Evolutionary conservation across 1,284 basidiomycete species (phyloP).

Genomic region (Heterobasidion parviporum): DNA sequence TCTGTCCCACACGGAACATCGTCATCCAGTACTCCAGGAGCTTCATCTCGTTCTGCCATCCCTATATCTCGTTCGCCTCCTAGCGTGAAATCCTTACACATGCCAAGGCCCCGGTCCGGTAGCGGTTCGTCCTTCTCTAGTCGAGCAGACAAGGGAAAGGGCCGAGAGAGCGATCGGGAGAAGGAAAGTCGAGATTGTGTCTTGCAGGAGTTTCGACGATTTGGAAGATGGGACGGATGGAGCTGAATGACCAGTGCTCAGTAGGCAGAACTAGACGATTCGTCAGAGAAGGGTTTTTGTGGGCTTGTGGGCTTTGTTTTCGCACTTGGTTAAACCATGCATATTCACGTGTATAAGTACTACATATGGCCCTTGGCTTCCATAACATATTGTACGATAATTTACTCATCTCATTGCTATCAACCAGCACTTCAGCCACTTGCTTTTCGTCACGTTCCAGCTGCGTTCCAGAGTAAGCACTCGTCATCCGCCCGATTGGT

Average conservation of each 20-base stretch:
- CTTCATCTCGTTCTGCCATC: slow-evolving; percentile 8
- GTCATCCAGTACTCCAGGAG: slow-evolving; percentile 9
- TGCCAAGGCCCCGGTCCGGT: slow-evolving; percentile 36
- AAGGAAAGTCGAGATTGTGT: slow-evolving; percentile 59
- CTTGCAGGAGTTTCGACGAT: slow-evolving; percentile 69
- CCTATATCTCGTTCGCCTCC: slow-evolving; percentile 33
- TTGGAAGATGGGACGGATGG: slow-evolving; percentile 84
- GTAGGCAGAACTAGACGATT: too few species aligned
- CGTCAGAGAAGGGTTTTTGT: not conserved
- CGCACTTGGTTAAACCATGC: not conserved
- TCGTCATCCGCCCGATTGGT: too few species aligned
- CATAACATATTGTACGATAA: slow-evolving; percentile 7
- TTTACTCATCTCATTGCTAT: too few species aligned
- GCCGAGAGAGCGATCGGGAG: slow-evolving; percentile 49
- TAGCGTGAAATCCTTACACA: slow-evolving; percentile 24
- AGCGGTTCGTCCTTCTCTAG: slow-evolving; percentile 44
- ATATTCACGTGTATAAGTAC: slow-evolving; percentile 14
- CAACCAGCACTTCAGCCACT: too few species aligned
- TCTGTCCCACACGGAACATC: slow-evolving; percentile 40
- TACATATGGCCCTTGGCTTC: not conserved
- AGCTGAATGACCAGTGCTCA: slow-evolving; percentile 24
- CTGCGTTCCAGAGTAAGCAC: too few species aligned
- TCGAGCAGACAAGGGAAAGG: slow-evolving; percentile 53
- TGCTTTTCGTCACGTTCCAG: too few species aligned
- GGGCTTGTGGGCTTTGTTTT: slow-evolving; percentile 3